These are phyloP conservation scores for Xerocomellus dryophilus DNA, from an alignment of 768 basidiomycete genomes.

Conservation along the genomic window DNA sequence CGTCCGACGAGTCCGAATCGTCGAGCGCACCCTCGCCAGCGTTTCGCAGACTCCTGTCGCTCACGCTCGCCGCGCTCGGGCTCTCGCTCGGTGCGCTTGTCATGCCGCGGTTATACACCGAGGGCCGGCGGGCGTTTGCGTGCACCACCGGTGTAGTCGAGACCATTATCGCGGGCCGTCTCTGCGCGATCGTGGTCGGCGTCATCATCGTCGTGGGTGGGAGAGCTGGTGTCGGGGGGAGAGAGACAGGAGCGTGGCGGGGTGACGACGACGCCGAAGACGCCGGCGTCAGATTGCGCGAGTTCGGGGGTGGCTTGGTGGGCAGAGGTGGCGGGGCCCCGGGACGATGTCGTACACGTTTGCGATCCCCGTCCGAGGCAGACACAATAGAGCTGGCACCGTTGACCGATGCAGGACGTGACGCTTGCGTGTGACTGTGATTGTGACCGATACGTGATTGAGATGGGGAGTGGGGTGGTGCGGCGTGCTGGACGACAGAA, in stretches of 20 bases:
- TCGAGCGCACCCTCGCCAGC: conserved; percentile 77
- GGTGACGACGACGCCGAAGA: conserved; percentile 63
- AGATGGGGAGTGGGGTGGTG: conserved; percentile 23
- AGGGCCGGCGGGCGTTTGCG: conserved; percentile 33
- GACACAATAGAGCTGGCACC: conserved; percentile 25
- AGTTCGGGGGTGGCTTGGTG: conserved; percentile 34
- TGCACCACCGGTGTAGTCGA: conserved; percentile 34
- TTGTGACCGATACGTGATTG: conserved; percentile 19
- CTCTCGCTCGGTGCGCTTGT: conserved; percentile 30
- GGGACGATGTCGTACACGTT: conserved; percentile 17
- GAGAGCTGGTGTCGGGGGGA: conserved; percentile 33
- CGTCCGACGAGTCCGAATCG: conserved; percentile 67
- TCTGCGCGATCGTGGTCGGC: conserved; percentile 42
- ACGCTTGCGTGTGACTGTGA: conserved; percentile 4
- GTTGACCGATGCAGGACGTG: conserved; percentile 19
- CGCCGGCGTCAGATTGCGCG: conserved; percentile 51
- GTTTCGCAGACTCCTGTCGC: conserved; percentile 52
- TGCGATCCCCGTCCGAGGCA: conserved; percentile 20
- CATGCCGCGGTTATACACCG: conserved; percentile 43
- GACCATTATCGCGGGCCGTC: conserved; percentile 40
- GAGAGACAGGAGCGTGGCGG: conserved; percentile 35
- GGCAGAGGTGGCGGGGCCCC: conserved; percentile 16
- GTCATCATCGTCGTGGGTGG: conserved; percentile 41
- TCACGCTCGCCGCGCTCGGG: conserved; percentile 34
- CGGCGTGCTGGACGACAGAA: conserved; percentile 8